Conservation (phyloP, 768 basidiomycete species). For the Dacryopinax spathularia region DNA sequence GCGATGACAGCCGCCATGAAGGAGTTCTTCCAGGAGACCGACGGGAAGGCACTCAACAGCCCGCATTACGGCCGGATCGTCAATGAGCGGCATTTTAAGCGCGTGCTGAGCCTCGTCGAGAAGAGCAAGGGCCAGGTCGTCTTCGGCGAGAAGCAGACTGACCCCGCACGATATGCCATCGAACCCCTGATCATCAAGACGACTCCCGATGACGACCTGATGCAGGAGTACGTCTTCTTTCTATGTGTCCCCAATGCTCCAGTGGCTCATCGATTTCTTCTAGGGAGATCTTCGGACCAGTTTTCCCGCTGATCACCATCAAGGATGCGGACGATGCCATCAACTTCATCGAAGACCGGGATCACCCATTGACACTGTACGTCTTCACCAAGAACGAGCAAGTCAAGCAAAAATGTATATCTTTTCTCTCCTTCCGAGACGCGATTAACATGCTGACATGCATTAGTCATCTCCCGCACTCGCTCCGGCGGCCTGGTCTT, state of each 20-base stretch:
- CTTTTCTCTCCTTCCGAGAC: neutral
- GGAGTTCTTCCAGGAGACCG: neutral
- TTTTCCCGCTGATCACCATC: constrained; percentile 38
- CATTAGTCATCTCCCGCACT: constrained; percentile 33
- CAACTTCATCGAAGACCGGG: constrained; percentile 43
- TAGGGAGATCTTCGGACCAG: constrained; percentile 28
- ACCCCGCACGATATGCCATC: constrained; percentile 34
- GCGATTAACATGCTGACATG: neutral
- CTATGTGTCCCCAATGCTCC: neutral
- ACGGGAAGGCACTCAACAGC: neutral
- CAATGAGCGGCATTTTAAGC: constrained; percentile 37
- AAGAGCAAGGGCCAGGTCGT: constrained; percentile 46
- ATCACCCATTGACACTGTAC: constrained; percentile 49
- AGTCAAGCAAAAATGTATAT: constrained; percentile 17
- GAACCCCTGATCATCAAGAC: constrained; percentile 49
- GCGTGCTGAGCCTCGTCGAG: constrained; percentile 38
- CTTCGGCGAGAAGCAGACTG: constrained; percentile 34
- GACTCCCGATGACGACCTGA: constrained; percentile 37
- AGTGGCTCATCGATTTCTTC: neutral
- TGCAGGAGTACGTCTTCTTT: constrained; percentile 24
- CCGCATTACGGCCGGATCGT: constrained; percentile 31
- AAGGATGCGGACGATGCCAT: constrained; percentile 45
- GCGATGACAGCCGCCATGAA: neutral
- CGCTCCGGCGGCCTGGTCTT: constrained; percentile 54
- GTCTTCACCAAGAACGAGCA: constrained; percentile 40